Evolutionary conservation across 2,329 filamentous ascomycete species (phyloP).

Genomic region (Calonectria ilicicola): DNA sequence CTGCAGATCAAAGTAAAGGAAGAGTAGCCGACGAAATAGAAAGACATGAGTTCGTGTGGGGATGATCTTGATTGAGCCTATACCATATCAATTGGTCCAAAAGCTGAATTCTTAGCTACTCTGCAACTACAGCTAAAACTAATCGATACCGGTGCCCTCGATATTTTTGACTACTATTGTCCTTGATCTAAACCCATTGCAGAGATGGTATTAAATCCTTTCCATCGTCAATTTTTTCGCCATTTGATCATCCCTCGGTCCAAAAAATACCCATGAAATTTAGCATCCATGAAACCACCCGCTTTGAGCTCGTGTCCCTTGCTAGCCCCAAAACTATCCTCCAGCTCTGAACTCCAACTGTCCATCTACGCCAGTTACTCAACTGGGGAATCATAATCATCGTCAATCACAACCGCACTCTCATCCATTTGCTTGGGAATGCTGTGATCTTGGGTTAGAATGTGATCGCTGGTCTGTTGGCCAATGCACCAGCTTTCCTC

Average conservation of each 20-base stretch:
- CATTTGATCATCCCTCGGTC: background rate
- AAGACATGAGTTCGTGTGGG: background rate
- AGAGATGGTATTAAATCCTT: background rate
- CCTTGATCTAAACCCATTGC: background rate
- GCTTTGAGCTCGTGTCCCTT: too few relatives aligned
- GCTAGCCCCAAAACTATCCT: background rate
- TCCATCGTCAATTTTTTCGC: too few relatives aligned
- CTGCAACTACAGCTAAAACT: background rate
- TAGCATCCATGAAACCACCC: background rate
- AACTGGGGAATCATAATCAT: background rate
- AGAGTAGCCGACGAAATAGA: too few relatives aligned
- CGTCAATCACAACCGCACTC: background rate
- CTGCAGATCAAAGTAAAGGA: background rate
- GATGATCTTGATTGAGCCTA: background rate
- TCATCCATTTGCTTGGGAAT: conserved; percentile 5
- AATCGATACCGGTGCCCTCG: background rate
- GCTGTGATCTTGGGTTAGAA: background rate
- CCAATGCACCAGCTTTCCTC: background rate
- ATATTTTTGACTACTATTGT: background rate
- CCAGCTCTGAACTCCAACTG: background rate
- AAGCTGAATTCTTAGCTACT: background rate
- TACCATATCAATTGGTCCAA: background rate
- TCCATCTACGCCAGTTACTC: too few relatives aligned
- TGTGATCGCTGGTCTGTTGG: background rate
- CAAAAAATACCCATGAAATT: background rate